Conservation (phyloP, 345 rosid genomes). For the Excoecaria cochinchinensis region DNA sequence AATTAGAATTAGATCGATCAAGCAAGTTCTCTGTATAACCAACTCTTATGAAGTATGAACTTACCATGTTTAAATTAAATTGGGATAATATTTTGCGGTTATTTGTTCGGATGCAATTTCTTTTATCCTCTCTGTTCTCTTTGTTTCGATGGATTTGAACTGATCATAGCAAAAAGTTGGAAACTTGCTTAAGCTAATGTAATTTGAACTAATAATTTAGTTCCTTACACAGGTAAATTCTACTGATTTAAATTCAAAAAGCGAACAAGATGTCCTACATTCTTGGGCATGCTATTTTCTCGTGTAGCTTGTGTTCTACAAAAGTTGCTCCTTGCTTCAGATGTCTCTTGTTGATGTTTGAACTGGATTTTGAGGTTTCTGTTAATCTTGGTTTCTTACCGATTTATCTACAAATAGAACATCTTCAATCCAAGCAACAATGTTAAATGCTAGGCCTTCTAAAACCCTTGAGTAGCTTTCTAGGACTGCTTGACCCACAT, state of each 20-base stretch:
- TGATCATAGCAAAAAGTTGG: neutral
- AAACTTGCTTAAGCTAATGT: neutral
- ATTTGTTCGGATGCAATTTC: too few relatives aligned
- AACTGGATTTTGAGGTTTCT: neutral
- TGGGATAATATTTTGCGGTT: too few relatives aligned
- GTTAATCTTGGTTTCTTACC: slow-evolving; percentile 42
- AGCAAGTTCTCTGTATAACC: too few relatives aligned
- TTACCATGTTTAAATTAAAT: too few relatives aligned
- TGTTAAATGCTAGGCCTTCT: slow-evolving; percentile 89
- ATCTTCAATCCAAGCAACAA: slow-evolving; percentile 89
- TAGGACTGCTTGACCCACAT: slow-evolving; percentile 80
- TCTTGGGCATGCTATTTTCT: neutral
- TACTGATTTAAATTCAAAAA: neutral
- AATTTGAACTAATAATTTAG: slow-evolving; percentile 3
- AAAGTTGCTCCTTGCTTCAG: neutral
- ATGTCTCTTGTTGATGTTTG: slow-evolving; percentile 5
- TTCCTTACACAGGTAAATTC: neutral
- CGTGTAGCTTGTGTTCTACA: neutral
- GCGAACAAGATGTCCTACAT: neutral
- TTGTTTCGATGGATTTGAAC: neutral
- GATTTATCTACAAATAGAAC: slow-evolving; percentile 62
- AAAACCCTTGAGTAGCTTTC: slow-evolving; percentile 92
- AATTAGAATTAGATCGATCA: too few relatives aligned
- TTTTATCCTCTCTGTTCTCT: too few relatives aligned
- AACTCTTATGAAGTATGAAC: too few relatives aligned